phyloP scores from a whole-genome alignment of 1,284 basidiomycete species.

The Malassezia restricta region DNA sequence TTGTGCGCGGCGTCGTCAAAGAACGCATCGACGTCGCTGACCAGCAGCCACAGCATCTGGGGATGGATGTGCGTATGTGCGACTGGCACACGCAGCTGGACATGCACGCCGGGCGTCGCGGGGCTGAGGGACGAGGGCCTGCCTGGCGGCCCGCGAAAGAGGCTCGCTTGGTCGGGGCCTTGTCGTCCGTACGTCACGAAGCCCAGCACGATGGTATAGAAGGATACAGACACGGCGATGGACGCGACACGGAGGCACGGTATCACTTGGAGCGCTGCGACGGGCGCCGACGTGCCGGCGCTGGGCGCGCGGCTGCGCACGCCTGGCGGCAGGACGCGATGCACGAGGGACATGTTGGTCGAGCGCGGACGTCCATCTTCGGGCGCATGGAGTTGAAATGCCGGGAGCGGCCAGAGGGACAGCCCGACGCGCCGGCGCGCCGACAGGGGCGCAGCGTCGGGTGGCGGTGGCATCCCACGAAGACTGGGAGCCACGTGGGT shows the following conservation, averaged over 20 bases:
- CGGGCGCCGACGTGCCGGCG: background rate
- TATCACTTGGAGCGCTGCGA: background rate
- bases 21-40: constrained; percentile 4
- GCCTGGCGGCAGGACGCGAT: background rate
- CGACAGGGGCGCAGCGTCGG: background rate
- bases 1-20: constrained; percentile 5
- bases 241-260: background rate
- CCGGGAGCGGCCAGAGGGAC: background rate
- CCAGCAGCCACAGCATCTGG: constrained; percentile 2
- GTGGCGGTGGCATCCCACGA: no score
- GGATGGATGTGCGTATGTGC: background rate
- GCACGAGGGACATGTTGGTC: background rate
- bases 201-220: constrained; percentile 6
- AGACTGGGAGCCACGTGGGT: no score
- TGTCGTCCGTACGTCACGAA: constrained; percentile 2
- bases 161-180: background rate
- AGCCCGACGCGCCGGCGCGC: background rate
- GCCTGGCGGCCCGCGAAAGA: constrained; percentile 8
- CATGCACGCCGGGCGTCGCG: constrained; percentile 4
- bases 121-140: no score
- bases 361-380: background rate
- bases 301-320: background rate
- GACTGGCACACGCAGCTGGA: constrained; percentile 1
- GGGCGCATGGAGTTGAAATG: no score
- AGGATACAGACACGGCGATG: background rate